Conservation (phyloP, 2,329 filamentous ascomycete genomes). For the Botrytis sinoallii region DNA sequence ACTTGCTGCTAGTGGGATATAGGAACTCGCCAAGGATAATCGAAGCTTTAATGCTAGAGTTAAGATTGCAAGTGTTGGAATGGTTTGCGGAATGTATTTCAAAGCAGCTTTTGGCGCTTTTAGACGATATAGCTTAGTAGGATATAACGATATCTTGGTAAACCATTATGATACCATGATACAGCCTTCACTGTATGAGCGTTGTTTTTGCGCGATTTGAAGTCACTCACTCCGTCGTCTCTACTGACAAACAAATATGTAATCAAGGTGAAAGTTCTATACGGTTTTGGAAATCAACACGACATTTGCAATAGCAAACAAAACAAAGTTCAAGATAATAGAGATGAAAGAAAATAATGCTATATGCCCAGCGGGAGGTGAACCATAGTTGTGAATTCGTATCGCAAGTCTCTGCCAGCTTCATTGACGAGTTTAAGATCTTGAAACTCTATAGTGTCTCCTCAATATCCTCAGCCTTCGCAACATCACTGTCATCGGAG, state of each 20-base stretch:
- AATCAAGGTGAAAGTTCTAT: not conserved
- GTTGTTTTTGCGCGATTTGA: not conserved
- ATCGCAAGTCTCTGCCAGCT: not conserved
- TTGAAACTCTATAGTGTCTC: not conserved
- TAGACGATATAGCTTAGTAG: not conserved
- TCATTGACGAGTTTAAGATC: fast-evolving
- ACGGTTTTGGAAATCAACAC: too few species aligned
- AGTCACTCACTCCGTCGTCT: not conserved
- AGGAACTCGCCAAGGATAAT: not conserved
- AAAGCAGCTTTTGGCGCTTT: not conserved
- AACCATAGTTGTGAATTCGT: too few species aligned
- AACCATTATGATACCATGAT: not conserved
- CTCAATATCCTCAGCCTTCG: not conserved
- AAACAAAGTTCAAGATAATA: not conserved
- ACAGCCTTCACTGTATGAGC: not conserved
- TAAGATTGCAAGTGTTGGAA: not conserved
- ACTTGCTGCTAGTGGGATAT: not conserved
- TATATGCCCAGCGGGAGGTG: not conserved
- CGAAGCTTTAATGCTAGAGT: not conserved
- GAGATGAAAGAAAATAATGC: not conserved
- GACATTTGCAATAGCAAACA: not conserved
- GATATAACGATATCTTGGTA: not conserved
- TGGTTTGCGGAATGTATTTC: not conserved
- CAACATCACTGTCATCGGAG: not conserved
- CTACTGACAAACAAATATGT: not conserved